Base-by-base conservation (phyloP, 2,329 filamentous ascomycete species). In the Monosporascus sp. region DNA sequence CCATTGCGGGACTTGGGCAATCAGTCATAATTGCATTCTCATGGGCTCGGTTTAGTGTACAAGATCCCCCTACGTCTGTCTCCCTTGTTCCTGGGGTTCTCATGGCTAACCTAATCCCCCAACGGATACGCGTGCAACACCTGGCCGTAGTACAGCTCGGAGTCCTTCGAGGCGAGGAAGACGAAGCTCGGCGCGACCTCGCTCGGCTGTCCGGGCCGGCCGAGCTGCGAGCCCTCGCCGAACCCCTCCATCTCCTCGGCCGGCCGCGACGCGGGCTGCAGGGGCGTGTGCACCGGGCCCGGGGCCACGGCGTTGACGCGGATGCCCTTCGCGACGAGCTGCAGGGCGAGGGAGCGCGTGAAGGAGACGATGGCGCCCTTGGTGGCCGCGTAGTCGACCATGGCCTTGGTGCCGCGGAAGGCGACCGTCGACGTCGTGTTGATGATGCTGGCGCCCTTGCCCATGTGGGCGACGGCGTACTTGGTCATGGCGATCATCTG, bases 381-480 rank as follows among this genome's bases (percentile, higher is more conserved):
- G 40, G 85, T 89, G 1, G 85, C 83, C 0, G 88, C 90, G 72
- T 92, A 92, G 69, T 92, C 88, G 52, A 92, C 81, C 3, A 91
- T 78, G 61, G 91, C 88, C 0, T 85, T 84, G 3, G 87, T 85
- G 46, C 88, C 88, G 54, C 90, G 81, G 71, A 91, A 93, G 38
- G 85, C 86, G 66, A 92, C 91, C 66, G 92, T 85, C 14, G 86
- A 90, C 43, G 87, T 84, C 66, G 88, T 91, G 74, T 91, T 92
- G 77, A 93, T 90, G 68, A 93, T 90, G 22, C 82, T 84, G 53
- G 82, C 80, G 38, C 89, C 88, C 19, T 69, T 68, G 64, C 82
- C 81, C 81, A 93, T 86, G 70, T 91, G 85, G 1, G 83, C 83
- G 17, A 92, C 75, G 14, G 79, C 72, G 63, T 91, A 89, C 69